A percentile compares a stretch with the other conserved stretches of the same genome.
Evolutionary conservation across 257 asterid genomes (phyloP).

Genomic region (Ligustrum vulgare): DNA sequence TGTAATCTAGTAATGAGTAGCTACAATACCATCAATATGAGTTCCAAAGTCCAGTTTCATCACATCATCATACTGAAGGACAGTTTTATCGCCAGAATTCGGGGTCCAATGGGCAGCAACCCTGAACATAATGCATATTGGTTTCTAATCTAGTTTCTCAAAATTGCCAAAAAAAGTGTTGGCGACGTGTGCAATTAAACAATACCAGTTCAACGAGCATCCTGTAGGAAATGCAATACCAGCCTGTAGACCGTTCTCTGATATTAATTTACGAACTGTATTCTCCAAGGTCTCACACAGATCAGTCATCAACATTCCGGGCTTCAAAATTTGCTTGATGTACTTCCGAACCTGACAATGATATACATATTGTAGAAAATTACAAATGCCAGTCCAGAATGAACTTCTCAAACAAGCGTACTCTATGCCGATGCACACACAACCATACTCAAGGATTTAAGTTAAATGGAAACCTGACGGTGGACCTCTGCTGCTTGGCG

Average conservation of each 20-base stretch:
- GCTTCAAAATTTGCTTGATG: slow-evolving; percentile 74
- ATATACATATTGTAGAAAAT: slow-evolving; percentile 10
- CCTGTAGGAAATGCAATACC: slow-evolving; percentile 99
- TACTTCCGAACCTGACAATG: slow-evolving; percentile 75
- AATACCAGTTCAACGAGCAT: slow-evolving; percentile 90
- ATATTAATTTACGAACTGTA: slow-evolving; percentile 82
- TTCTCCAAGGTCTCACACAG: slow-evolving; percentile 95
- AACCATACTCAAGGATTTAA: background rate
- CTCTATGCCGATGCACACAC: background rate
- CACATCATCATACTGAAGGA: slow-evolving; percentile 95
- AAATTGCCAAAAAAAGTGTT: background rate
- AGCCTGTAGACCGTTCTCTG: slow-evolving; percentile 97
- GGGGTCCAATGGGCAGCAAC: slow-evolving; percentile 99
- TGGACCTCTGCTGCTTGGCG: slow-evolving; percentile 99
- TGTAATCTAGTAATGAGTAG: slow-evolving; percentile 8
- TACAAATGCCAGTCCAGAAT: background rate
- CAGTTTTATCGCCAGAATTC: slow-evolving; percentile 90
- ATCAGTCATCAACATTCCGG: slow-evolving; percentile 96
- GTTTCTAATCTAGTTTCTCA: background rate
- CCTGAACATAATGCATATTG: slow-evolving; percentile 40
- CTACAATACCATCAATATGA: slow-evolving; percentile 81
- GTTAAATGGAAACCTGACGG: slow-evolving; percentile 71
- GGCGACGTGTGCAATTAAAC: slow-evolving; percentile 9
- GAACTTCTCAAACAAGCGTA: background rate
- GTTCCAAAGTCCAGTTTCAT: slow-evolving; percentile 99